Evolutionary conservation across 345 rosid species (phyloP).

Genomic region (Cardamine occulta): DNA sequence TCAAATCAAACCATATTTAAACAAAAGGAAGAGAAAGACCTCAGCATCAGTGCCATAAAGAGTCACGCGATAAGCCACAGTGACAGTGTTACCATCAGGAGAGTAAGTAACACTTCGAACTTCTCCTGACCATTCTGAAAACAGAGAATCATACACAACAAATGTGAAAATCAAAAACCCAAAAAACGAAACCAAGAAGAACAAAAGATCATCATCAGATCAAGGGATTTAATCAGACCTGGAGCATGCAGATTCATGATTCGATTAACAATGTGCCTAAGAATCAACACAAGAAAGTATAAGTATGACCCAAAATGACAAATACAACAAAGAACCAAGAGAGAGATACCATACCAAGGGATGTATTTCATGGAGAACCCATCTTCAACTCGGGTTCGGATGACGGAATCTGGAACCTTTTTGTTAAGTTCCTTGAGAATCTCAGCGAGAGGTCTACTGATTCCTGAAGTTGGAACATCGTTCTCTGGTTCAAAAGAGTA

Average conservation of each 20-base stretch:
- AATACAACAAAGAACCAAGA: not conserved
- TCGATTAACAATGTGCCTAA: slow-evolving; percentile 80
- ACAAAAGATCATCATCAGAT: not conserved
- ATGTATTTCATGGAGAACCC: slow-evolving; percentile 68
- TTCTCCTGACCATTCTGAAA: slow-evolving; percentile 89
- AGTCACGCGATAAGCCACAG: slow-evolving; percentile 83
- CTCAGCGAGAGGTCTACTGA: slow-evolving; percentile 69
- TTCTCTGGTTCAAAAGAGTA: slow-evolving; percentile 42
- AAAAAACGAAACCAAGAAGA: not conserved
- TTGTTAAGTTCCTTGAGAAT: slow-evolving; percentile 80
- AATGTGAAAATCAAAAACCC: slow-evolving; percentile 6
- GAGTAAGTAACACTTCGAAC: slow-evolving; percentile 78
- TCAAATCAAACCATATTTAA: slow-evolving; percentile 11
- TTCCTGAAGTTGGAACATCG: slow-evolving; percentile 62
- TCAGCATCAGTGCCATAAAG: slow-evolving; percentile 89
- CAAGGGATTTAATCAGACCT: slow-evolving; percentile 41
- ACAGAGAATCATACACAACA: slow-evolving; percentile 7
- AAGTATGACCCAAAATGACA: not conserved
- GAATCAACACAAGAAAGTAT: slow-evolving; percentile 27
- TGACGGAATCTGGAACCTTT: slow-evolving; percentile 69
- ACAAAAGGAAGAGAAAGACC: slow-evolving; percentile 47
- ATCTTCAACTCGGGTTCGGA: slow-evolving; percentile 61
- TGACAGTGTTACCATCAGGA: slow-evolving; percentile 73
- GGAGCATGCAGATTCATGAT: slow-evolving; percentile 86
- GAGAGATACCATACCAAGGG: slow-evolving; percentile 57